phyloP scores from a whole-genome alignment of 805 yeast genomes.

The Metschnikowia kofuensis region DNA sequence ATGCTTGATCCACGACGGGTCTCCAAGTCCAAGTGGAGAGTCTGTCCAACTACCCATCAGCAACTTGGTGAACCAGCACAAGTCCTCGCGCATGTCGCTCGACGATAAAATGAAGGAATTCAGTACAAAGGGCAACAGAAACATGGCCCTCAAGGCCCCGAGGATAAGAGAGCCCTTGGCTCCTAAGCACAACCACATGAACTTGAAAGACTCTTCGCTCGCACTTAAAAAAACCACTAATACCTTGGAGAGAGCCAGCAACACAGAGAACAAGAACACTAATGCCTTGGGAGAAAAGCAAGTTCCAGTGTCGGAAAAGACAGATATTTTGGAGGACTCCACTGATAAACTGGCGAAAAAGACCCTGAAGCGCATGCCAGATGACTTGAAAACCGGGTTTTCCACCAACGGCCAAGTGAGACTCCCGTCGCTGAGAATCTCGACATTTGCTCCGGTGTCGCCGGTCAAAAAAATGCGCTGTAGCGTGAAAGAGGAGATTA shows the following conservation, averaged over 20 bases:
- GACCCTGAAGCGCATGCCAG: neutral
- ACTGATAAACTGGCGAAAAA: neutral
- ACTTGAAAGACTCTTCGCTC: constrained; percentile 38
- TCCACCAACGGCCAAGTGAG: constrained; percentile 48
- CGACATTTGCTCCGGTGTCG: constrained; percentile 57
- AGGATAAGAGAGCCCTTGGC: constrained; percentile 7
- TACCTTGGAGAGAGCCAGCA: neutral
- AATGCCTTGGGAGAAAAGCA: too few species aligned
- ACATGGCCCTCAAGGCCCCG: constrained; percentile 1
- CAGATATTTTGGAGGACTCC: too few species aligned
- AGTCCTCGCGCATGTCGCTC: constrained; percentile 33
- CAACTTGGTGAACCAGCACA: constrained; percentile 37
- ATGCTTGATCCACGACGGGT: constrained; percentile 27
- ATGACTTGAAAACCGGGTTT: constrained; percentile 34
- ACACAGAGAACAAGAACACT: neutral
- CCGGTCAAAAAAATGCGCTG: constrained; percentile 62
- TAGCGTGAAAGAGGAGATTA: constrained; percentile 14
- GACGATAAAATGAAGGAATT: constrained; percentile 27
- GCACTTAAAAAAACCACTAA: constrained; percentile 33
- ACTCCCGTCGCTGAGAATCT: constrained; percentile 48
- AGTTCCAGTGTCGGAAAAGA: too few species aligned
- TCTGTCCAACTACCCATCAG: constrained; percentile 38
- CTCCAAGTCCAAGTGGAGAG: constrained; percentile 20
- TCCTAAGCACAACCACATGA: constrained; percentile 35
- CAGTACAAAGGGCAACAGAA: neutral